A percentile compares a stretch with the other conserved stretches of the same genome.
Evolutionary conservation across 2,329 filamentous ascomycete genomes (phyloP).

Genomic region (Aspergillus jensenii): DNA sequence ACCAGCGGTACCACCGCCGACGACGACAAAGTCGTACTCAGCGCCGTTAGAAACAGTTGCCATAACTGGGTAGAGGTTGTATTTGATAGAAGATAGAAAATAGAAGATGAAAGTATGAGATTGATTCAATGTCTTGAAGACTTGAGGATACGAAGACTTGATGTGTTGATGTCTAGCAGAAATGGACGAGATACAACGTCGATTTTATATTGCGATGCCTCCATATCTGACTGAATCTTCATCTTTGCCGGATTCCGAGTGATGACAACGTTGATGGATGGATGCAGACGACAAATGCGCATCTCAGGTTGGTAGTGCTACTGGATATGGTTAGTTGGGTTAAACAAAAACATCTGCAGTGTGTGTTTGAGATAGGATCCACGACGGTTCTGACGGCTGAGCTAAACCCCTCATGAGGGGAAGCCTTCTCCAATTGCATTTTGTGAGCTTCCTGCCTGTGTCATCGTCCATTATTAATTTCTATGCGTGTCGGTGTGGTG

Average conservation of each 20-base stretch:
- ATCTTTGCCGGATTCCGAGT: not conserved
- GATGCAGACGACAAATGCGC: not conserved
- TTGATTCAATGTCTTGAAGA: not conserved
- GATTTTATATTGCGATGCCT: too few relatives aligned
- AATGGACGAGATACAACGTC: not conserved
- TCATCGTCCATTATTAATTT: too few relatives aligned
- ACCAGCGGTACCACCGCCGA: slow-evolving; percentile 39
- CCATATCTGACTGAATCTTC: too few relatives aligned
- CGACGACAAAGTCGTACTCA: slow-evolving; percentile 31
- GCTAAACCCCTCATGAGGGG: not conserved
- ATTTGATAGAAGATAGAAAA: not conserved
- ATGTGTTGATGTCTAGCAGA: not conserved
- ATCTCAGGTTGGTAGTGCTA: not conserved
- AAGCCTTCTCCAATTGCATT: not conserved
- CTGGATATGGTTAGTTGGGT: not conserved
- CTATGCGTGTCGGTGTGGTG: too few relatives aligned
- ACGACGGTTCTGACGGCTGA: not conserved
- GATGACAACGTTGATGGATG: not conserved
- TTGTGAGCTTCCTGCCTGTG: too few relatives aligned
- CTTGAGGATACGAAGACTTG: not conserved
- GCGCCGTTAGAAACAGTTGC: not conserved
- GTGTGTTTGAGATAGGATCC: too few relatives aligned
- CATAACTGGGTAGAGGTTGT: not conserved
- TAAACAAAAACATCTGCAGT: too few relatives aligned
- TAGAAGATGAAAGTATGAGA: not conserved